Conservation (phyloP, 1,284 basidiomycete genomes). For the Apiotrichum sp. region DNA sequence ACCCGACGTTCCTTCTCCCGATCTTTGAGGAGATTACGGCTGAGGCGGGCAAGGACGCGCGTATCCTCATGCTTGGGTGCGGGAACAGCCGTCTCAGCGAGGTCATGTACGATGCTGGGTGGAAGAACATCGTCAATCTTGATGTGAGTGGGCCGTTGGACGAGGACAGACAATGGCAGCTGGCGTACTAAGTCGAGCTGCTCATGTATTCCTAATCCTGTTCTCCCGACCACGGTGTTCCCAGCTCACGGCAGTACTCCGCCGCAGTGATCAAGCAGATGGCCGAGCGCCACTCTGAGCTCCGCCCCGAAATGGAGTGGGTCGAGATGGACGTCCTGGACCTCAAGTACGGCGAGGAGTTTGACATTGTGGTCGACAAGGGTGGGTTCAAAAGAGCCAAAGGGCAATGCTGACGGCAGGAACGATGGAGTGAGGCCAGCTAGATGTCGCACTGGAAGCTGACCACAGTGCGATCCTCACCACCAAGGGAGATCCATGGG, state of each 20-base stretch:
- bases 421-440: slow-evolving; percentile 64
- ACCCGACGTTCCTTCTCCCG: slow-evolving; percentile 42
- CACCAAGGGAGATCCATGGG: slow-evolving; percentile 81
- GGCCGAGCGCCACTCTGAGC: slow-evolving; percentile 55
- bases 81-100: slow-evolving; percentile 68
- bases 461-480: slow-evolving; percentile 69
- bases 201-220: no score
- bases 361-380: slow-evolving; percentile 88
- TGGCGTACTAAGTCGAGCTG: no score
- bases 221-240: no score
- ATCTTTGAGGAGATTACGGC: slow-evolving; percentile 33
- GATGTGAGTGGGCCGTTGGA: slow-evolving; percentile 55
- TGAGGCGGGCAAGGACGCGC: slow-evolving; percentile 51
- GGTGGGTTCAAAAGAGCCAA: slow-evolving; percentile 47
- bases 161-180: no score
- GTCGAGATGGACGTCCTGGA: slow-evolving; percentile 79
- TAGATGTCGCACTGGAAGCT: background rate
- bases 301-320: slow-evolving; percentile 73
- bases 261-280: slow-evolving; percentile 73
- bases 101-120: slow-evolving; percentile 81
- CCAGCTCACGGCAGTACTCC: slow-evolving; percentile 59
- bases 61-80: slow-evolving; percentile 83
- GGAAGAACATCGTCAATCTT: slow-evolving; percentile 72
- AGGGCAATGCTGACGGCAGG: slow-evolving; percentile 45
- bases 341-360: slow-evolving; percentile 62